Conservation (phyloP, 225 moss, liverwort and hornwort species). For the Anthoceros angustus region DNA sequence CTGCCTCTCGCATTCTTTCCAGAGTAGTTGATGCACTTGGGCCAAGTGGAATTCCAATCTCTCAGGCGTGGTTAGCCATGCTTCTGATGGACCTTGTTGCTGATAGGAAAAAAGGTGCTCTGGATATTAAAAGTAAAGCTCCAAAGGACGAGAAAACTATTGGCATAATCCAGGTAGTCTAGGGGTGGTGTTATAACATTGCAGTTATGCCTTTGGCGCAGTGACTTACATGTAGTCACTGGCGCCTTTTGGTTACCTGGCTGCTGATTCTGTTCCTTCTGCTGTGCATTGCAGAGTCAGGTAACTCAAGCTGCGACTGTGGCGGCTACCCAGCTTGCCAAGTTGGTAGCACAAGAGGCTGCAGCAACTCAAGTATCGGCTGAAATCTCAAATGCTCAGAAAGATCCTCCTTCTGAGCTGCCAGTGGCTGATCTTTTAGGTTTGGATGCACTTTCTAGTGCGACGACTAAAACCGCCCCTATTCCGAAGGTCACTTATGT, state of each 20-base stretch:
- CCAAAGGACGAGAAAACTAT: slow-evolving; percentile 46
- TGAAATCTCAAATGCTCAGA: slow-evolving; percentile 37
- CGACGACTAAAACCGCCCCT: slow-evolving; percentile 26
- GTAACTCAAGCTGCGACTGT: slow-evolving; percentile 53
- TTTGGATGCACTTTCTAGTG: slow-evolving; percentile 43
- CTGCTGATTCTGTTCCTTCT: not conserved
- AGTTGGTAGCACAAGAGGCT: slow-evolving; percentile 86
- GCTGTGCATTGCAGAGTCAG: slow-evolving; percentile 47
- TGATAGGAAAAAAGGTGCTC: slow-evolving; percentile 42
- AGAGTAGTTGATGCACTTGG: slow-evolving; percentile 79
- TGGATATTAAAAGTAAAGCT: slow-evolving; percentile 34
- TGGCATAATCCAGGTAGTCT: slow-evolving; percentile 65
- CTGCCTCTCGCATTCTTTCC: slow-evolving; percentile 70
- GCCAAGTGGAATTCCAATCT: slow-evolving; percentile 70
- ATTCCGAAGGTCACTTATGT: slow-evolving; percentile 60
- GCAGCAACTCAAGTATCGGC: slow-evolving; percentile 21
- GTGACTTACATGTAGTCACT: no score
- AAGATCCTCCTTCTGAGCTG: slow-evolving; percentile 71
- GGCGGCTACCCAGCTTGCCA: slow-evolving; percentile 78
- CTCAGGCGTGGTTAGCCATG: slow-evolving; percentile 98
- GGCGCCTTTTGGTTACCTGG: not conserved
- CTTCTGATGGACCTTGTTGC: slow-evolving; percentile 80
- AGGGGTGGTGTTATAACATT: not conserved
- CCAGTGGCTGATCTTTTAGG: slow-evolving; percentile 95
- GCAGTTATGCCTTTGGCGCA: no score